Conservation (phyloP, 345 rosid species). For the Eucalyptus microcorys region DNA sequence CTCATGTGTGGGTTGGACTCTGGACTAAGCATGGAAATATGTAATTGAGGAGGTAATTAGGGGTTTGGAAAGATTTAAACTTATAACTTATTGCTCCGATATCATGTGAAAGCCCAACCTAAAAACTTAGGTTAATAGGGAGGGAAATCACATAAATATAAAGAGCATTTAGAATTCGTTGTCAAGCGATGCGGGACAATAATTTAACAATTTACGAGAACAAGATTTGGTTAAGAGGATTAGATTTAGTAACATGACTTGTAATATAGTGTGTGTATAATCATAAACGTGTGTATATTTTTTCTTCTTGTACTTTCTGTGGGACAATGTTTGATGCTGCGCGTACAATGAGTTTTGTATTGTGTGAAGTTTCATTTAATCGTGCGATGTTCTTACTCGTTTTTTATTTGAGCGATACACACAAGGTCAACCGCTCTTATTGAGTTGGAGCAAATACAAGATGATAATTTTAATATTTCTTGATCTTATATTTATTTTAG, state of each 20-base stretch:
- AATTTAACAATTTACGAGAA: background rate
- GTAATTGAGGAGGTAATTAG: background rate
- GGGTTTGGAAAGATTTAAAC: background rate
- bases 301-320: background rate
- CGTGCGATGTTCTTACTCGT: background rate
- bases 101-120: background rate
- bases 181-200: background rate
- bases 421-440: background rate
- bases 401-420: too few relatives aligned
- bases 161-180: background rate
- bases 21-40: background rate
- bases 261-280: background rate
- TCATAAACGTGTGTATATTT: background rate
- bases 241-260: background rate
- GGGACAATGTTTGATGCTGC: background rate
- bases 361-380: background rate
- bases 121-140: background rate
- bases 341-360: background rate
- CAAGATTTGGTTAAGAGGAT: background rate
- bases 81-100: rapidly evolving
- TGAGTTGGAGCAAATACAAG: background rate
- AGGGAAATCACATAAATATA: background rate
- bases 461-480: background rate
- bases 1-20: rapidly evolving
- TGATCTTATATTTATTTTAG: background rate